Conservation (phyloP, 129 eudicot species). For the Pulicaria dysenterica region DNA sequence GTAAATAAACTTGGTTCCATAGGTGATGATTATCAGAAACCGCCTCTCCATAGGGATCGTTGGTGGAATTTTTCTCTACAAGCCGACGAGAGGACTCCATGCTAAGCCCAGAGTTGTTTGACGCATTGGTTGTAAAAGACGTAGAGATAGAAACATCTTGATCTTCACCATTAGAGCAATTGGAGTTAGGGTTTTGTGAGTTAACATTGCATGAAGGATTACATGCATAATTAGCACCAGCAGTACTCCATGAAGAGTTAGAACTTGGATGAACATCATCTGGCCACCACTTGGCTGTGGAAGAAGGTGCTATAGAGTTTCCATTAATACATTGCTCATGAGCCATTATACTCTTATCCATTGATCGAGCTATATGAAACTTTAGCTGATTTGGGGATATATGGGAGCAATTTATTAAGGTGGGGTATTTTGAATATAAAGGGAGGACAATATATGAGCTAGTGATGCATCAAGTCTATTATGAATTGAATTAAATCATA, state of each 20-base stretch:
- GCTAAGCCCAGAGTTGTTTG: constrained; percentile 55
- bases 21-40: constrained; percentile 60
- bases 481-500: constrained; percentile 29
- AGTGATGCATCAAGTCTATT: not conserved
- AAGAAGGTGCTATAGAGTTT: constrained; percentile 40
- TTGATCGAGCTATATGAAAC: constrained; percentile 35
- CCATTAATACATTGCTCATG: constrained; percentile 42
- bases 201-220: constrained; percentile 26
- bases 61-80: constrained; percentile 41
- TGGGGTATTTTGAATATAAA: constrained; percentile 35
- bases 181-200: constrained; percentile 41
- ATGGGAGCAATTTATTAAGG: not conserved
- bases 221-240: constrained; percentile 32
- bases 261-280: constrained; percentile 55
- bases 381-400: constrained; percentile 20
- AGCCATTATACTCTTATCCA: constrained; percentile 46
- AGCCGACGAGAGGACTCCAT: constrained; percentile 52
- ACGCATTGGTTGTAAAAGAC: constrained; percentile 48
- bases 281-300: constrained; percentile 57
- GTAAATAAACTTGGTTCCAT: constrained; percentile 53
- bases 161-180: constrained; percentile 56
- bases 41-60: constrained; percentile 53
- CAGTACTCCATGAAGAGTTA: constrained; percentile 42
- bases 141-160: constrained; percentile 47
- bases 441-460: constrained; percentile 34